Conservation (phyloP, 2,329 filamentous ascomycete species). For the Penicillium paneum region DNA sequence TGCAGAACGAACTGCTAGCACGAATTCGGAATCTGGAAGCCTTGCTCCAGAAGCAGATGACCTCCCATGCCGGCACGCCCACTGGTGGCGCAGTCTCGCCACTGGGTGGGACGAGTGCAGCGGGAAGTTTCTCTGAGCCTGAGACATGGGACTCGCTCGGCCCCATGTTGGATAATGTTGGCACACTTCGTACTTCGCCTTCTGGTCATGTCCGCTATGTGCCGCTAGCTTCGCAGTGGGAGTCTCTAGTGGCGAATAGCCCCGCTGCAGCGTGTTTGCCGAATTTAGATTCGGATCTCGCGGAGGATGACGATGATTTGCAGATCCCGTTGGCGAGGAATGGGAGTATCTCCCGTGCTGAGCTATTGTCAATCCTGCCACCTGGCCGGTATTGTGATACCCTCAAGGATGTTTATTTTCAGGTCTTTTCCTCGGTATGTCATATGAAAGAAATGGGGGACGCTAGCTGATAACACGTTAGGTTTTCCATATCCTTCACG, state of each 20-base stretch:
- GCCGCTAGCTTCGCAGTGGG: conserved; percentile 33
- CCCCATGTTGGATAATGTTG: conserved; percentile 27
- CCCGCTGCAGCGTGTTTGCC: conserved; percentile 27
- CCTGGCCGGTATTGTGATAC: conserved; percentile 37
- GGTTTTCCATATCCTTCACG: conserved; percentile 44
- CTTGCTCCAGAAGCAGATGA: conserved; percentile 35
- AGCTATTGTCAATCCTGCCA: conserved; percentile 35
- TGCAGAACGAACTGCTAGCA: conserved; percentile 33
- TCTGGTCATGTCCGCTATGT: conserved; percentile 39
- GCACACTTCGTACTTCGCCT: conserved; percentile 30
- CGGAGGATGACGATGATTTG: conserved; percentile 32
- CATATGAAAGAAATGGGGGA: neutral
- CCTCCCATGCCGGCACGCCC: conserved; percentile 23
- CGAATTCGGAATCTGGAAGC: conserved; percentile 38
- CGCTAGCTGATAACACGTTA: conserved; percentile 12
- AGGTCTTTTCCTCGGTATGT: conserved; percentile 40
- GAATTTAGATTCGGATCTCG: conserved; percentile 25
- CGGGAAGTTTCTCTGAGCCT: conserved; percentile 28
- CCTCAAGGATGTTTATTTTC: conserved; percentile 38
- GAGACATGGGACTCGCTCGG: conserved; percentile 21
- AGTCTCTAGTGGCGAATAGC: conserved; percentile 27
- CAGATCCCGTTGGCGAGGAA: conserved; percentile 34
- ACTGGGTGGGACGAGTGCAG: conserved; percentile 25
- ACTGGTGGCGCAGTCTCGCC: conserved; percentile 25
- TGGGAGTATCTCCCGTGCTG: conserved; percentile 23